phyloP scores from a whole-genome alignment of 441 rosid genomes.

The Adansonia grandidieri region DNA sequence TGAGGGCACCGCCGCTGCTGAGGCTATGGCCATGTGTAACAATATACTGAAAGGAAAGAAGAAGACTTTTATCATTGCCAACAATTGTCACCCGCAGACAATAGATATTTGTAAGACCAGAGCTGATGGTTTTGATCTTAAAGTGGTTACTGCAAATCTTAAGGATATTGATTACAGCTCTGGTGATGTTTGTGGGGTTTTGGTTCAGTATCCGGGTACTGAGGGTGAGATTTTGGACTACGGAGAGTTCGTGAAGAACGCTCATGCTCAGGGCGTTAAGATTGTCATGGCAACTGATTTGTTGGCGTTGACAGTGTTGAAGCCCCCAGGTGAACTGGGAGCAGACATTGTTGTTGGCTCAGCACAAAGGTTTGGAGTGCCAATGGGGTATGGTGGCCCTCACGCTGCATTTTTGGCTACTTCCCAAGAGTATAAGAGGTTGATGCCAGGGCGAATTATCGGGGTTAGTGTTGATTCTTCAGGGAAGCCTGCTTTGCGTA shows the following conservation, averaged over 20 bases:
- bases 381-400: conserved; percentile 98
- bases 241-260: conserved; percentile 78
- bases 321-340: conserved; percentile 94
- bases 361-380: conserved; percentile 96
- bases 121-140: conserved; percentile 85
- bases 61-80: conserved; percentile 86
- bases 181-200: conserved; percentile 94
- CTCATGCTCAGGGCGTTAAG: conserved; percentile 93
- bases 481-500: conserved; percentile 87
- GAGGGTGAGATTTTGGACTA: conserved; percentile 93
- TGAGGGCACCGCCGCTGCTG: conserved; percentile 97
- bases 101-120: conserved; percentile 91
- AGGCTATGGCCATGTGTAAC: conserved; percentile 99
- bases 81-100: conserved; percentile 89
- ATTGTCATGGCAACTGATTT: conserved; percentile 94
- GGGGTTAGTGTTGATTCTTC: conserved; percentile 94
- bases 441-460: conserved; percentile 98
- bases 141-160: conserved; percentile 68
- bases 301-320: conserved; percentile 88
- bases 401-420: conserved; percentile 98
- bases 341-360: conserved; percentile 97
- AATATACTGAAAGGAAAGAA: conserved; percentile 85
- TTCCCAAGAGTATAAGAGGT: conserved; percentile 93
- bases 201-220: conserved; percentile 96
- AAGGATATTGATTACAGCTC: conserved; percentile 74